Conservation (phyloP, 192 early-diverging fungal genomes). For the Funneliformis geosporum region DNA sequence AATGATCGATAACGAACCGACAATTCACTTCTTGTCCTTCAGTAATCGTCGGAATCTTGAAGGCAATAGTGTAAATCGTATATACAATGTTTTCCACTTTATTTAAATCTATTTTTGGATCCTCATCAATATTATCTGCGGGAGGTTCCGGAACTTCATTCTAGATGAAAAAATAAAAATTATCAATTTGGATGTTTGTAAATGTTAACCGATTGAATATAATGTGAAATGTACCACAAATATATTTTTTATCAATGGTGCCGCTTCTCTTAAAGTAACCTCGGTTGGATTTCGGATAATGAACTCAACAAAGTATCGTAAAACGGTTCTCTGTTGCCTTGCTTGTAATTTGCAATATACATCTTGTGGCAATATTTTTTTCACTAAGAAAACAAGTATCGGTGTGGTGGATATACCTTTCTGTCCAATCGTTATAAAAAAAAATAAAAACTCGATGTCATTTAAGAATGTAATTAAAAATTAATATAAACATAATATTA, state of each 20-base stretch:
- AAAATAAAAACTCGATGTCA: no score
- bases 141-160: conserved; percentile 8
- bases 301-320: conserved; percentile 17
- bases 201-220: not conserved
- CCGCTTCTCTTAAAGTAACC: conserved; percentile 14
- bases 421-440: not conserved
- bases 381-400: conserved; percentile 27
- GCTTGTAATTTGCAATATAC: conserved; percentile 22
- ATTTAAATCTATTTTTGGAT: conserved; percentile 20
- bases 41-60: conserved; percentile 18
- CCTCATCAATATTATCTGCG: not conserved
- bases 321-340: conserved; percentile 12
- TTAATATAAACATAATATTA: not conserved
- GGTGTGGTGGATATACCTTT: conserved; percentile 27
- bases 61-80: conserved; percentile 12
- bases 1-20: conserved; percentile 16
- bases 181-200: not conserved
- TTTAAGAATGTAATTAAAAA: no score
- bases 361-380: conserved; percentile 18
- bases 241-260: conserved; percentile 21
- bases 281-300: not conserved
- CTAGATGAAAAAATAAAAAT: conserved; percentile 8
- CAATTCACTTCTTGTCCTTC: conserved; percentile 10
- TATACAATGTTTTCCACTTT: conserved; percentile 26
- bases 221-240: conserved; percentile 9